Evolutionary conservation across 352 stramenopile species (phyloP), one percentile per base, ranked within the genome.

Genomic region (Phytopythium vexans): DNA sequence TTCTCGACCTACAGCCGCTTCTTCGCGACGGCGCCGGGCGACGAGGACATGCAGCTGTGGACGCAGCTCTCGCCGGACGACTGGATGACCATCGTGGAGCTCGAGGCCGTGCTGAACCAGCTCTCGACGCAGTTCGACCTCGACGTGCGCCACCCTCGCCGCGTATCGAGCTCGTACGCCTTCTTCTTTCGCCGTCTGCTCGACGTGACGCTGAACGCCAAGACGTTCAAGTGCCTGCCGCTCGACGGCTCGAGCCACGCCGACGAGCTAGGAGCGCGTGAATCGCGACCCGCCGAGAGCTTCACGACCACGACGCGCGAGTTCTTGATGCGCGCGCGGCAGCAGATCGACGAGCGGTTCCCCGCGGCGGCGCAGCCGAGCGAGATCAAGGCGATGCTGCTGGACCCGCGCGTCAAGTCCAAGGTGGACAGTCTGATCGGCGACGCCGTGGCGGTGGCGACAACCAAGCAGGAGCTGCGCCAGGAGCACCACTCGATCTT

Each of bases 321-420:
- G 44, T 75, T 75, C 31, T 16, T 75, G 11, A 3, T 48, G 8
- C 41, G 39, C 11, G 51, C 72, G 32, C 56, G 60, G 15, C 43
- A 62, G 21, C 34, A 67, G 8, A 62, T 65, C 21, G 16, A 46
- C 5, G 40, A 60, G 21, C 48, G 42, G 2, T 72, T 75, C 33
- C 8, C 52, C 4, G 46, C 9, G 45, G 45, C 42, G 6, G 48
- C 38, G 31, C 21, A 50, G 31, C 49, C 62, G 21, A 39, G 64
- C 48, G 67, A 75, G 45, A 63, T 75, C 31, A 75, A 75, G 52
- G 63, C 67, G 9, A 75, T 75, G 67, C 48, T 75, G 27, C 41
- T 75, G 49, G 67, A 75, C 40, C 63, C 67, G 35, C 67, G 67
- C 27, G 72, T 75, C 31, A 75, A 62, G 32, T 64, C 56, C 9